Conservation (phyloP, 768 basidiomycete species). For the Agrocybe pediades region DNA sequence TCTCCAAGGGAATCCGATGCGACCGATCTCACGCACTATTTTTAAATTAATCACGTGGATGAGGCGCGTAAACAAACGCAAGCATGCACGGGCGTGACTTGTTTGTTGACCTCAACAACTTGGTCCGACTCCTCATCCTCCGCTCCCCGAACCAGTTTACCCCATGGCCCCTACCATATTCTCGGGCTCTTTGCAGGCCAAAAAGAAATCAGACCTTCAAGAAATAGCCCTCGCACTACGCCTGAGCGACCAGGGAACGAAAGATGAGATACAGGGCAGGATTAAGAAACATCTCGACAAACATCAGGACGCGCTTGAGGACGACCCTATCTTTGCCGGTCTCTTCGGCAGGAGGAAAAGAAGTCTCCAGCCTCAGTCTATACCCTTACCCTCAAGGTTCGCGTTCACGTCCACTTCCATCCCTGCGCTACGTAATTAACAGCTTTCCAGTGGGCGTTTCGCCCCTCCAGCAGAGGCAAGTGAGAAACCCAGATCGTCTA, state of each 20-base stretch:
- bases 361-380: constrained; percentile 40
- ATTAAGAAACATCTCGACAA: constrained; percentile 65
- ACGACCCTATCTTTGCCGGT: constrained; percentile 58
- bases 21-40: not conserved
- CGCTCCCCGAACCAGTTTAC: no score
- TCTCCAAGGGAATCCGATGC: constrained; percentile 3
- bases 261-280: constrained; percentile 60
- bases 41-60: constrained; percentile 29
- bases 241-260: constrained; percentile 58
- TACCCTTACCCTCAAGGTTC: constrained; percentile 19
- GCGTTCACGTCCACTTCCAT: not conserved
- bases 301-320: constrained; percentile 55
- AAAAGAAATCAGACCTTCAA: constrained; percentile 71
- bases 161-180: constrained; percentile 47
- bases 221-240: constrained; percentile 57
- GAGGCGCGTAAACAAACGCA: constrained; percentile 25
- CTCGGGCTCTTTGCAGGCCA: constrained; percentile 57
- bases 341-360: constrained; percentile 49
- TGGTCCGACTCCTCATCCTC: constrained; percentile 18
- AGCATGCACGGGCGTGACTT: constrained; percentile 23
- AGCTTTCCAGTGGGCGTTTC: constrained; percentile 15
- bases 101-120: constrained; percentile 24
- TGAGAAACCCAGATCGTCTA: constrained; percentile 25
- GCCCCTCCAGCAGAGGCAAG: constrained; percentile 11
- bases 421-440: constrained; percentile 4